These are phyloP conservation scores for Chionographis japonica DNA, from an alignment of 106 monocot species.

Conservation along the genomic window DNA sequence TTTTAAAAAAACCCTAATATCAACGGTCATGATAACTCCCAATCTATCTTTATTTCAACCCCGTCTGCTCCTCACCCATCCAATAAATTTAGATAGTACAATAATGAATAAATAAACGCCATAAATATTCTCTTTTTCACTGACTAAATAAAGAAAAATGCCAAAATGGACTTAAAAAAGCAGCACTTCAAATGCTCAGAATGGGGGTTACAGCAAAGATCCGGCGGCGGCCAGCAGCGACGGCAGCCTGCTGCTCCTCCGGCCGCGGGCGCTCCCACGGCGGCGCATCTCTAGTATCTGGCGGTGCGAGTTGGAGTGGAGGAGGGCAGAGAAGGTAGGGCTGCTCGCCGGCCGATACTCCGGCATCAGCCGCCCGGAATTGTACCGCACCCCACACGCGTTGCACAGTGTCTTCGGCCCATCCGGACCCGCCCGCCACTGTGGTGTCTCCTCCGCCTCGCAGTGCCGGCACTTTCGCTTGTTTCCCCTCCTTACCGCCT, in stretches of 20 bases:
- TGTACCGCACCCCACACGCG: constrained; percentile 48
- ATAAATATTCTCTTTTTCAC: too few species aligned
- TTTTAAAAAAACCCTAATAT: too few species aligned
- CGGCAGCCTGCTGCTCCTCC: neutral
- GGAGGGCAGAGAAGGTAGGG: constrained; percentile 43
- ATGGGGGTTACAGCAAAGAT: too few species aligned
- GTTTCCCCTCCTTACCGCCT: neutral
- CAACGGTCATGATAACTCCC: too few species aligned
- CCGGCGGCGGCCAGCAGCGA: neutral
- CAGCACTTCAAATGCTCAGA: too few species aligned
- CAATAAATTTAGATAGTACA: too few species aligned
- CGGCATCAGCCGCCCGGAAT: constrained; percentile 47
- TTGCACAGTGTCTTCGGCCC: constrained; percentile 75
- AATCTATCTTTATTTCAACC: too few species aligned
- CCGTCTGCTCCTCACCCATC: too few species aligned
- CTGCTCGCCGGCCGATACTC: constrained; percentile 72
- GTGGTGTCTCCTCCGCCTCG: constrained; percentile 57
- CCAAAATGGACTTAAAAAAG: too few species aligned
- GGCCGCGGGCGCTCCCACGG: neutral
- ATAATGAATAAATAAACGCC: too few species aligned
- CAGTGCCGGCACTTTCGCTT: constrained; percentile 48
- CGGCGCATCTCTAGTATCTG: constrained; percentile 61
- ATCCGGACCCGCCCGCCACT: constrained; percentile 65
- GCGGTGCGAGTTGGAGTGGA: constrained; percentile 70
- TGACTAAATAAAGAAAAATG: too few species aligned